Base-by-base conservation (phyloP, 1,139 yeast genomes). In the Yamadazyma diddensiae region DNA sequence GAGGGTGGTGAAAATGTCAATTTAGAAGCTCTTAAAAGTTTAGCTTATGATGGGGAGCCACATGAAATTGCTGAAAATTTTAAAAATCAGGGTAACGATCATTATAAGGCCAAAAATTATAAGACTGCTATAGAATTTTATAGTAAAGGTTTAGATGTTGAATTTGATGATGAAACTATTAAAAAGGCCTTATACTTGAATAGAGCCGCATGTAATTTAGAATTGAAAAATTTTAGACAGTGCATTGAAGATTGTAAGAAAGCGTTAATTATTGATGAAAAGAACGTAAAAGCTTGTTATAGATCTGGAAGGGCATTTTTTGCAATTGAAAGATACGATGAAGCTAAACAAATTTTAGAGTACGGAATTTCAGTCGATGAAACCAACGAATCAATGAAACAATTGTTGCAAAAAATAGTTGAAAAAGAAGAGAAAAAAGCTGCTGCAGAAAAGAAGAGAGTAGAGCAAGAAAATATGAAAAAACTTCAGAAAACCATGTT, bases 31-130 rank as follows among this genome's bases (percentile, higher is more conserved):
- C 70, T 92, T 41, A 82, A 80, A 52, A 92, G 96, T 9, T 67
- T 94, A 49, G 97, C 95, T 0, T 90, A 86, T 52, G 98, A 92
- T 31, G 98, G 98, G 21, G 95, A 87, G 41, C 97, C 97, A 0
- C 79, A 83, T 47, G 98, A 92, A 50, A 67, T 90, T 29, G 97
- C 97, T 2, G 72, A 77, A 19, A 88, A 88, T 51, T 92, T 90
- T 65, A 88, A 88, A 46, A 81, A 76, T 42, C 97, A 92, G 54
- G 99, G 98, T 8, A 92, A 94, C 52, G 97, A 87, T 15, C 76
- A 86, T 41, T 92, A 72, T 61, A 81, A 76, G 53, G 65, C 63
- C 6, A 84, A 82, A 46, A 77, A 80, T 46, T 92, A 74, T 57
- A 70, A 75, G 38, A 78, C 78, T 43, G 99, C 98, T 0, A 64